Conservation (phyloP, 345 rosid species). For the Salix koriyanagi region DNA sequence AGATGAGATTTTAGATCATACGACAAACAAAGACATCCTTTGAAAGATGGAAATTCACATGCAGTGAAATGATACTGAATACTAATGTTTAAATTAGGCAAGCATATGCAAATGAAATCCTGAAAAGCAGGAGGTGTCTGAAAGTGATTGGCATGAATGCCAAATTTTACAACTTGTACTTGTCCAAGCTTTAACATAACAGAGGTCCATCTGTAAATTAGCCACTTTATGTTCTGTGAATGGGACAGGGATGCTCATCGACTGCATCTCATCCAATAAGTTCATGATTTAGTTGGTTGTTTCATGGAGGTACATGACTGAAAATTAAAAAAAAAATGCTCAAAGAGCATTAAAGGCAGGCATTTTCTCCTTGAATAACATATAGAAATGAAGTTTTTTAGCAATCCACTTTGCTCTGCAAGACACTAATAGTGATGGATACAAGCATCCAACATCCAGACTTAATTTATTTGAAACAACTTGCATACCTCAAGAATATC, state of each 20-base stretch:
- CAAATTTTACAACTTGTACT: neutral
- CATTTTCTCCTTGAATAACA: neutral
- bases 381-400: neutral
- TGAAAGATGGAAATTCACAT: neutral
- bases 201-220: neutral
- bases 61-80: neutral
- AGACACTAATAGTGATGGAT: neutral
- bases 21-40: neutral
- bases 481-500: constrained; percentile 76
- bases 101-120: neutral
- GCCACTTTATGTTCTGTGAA: neutral
- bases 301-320: neutral
- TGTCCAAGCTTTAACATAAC: neutral
- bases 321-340: neutral
- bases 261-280: neutral
- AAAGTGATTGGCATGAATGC: neutral
- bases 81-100: neutral
- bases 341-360: neutral
- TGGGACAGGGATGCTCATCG: neutral
- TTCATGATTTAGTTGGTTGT: neutral
- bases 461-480: neutral
- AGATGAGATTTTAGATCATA: neutral
- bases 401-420: neutral
- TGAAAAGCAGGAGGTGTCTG: neutral
- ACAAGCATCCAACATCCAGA: neutral